Evolutionary conservation across 1,139 yeast genomes (phyloP).

Genomic region (Yamadazyma aaseri): DNA sequence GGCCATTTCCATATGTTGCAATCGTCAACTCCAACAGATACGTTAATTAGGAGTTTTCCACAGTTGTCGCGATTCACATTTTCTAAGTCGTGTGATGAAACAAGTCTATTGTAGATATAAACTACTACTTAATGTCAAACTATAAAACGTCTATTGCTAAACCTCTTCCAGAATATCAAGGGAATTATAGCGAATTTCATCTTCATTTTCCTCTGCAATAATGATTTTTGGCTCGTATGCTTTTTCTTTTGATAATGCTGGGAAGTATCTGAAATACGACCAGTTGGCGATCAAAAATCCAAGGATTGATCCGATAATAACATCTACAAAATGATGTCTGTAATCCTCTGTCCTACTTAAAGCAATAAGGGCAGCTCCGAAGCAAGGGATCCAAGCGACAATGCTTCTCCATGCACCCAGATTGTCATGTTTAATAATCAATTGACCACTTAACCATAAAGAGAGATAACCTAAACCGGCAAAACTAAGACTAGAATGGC

Average conservation of each 20-base stretch:
- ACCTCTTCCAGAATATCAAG: not conserved
- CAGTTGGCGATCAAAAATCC: constrained; percentile 43
- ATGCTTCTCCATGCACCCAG: constrained; percentile 59
- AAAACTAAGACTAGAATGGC: constrained; percentile 66
- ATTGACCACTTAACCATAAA: constrained; percentile 66
- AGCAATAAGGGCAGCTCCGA: constrained; percentile 67
- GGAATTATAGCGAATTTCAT: not conserved
- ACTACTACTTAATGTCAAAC: not conserved
- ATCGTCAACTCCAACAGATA: too few relatives aligned
- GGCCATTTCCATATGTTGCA: constrained; percentile 5
- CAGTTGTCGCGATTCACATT: too few relatives aligned
- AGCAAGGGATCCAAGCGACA: constrained; percentile 32
- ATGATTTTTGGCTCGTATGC: constrained; percentile 24
- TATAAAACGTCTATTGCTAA: too few relatives aligned
- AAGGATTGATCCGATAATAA: constrained; percentile 55
- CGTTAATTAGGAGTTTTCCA: too few relatives aligned
- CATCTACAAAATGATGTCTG: constrained; percentile 75
- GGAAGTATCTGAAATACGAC: constrained; percentile 42
- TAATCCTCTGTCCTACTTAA: constrained; percentile 75
- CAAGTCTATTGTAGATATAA: too few relatives aligned
- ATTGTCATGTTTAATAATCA: constrained; percentile 31
- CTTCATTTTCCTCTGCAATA: constrained; percentile 11
- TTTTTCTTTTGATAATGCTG: constrained; percentile 18
- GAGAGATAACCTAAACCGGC: constrained; percentile 65
- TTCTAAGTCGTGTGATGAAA: too few relatives aligned